These are phyloP conservation scores for Phytophthora tentaculata DNA, from an alignment of 352 stramenopile species.

Conservation along the genomic window DNA sequence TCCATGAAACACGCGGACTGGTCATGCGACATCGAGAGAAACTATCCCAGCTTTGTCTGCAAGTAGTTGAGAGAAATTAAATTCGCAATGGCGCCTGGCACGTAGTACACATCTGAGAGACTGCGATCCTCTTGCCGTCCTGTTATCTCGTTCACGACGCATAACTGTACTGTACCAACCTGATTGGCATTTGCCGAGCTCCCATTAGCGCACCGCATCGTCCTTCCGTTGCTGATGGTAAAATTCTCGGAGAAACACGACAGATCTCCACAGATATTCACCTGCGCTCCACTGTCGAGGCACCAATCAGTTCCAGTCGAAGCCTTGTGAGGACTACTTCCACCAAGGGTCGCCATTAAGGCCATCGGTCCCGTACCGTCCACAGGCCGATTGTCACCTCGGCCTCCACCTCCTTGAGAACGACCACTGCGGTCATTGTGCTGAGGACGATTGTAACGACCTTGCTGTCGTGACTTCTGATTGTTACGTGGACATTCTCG, in stretches of 20 bases:
- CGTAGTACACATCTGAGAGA: conserved; percentile 11
- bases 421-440: not conserved
- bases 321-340: not conserved
- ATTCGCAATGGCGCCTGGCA: conserved; percentile 4
- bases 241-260: not conserved
- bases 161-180: not conserved
- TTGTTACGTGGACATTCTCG: not conserved
- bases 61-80: not conserved
- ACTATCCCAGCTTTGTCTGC: too few species aligned
- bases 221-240: not conserved
- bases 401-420: not conserved
- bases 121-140: not conserved
- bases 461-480: not conserved
- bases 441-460: not conserved
- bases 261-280: not conserved
- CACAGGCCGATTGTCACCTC: not conserved
- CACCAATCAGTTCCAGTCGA: not conserved
- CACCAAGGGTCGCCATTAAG: not conserved
- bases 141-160: not conserved
- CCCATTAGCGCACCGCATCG: not conserved
- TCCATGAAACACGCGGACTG: too few species aligned
- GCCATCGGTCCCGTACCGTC: not conserved
- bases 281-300: not conserved
- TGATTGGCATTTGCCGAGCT: conserved; percentile 5
- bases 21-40: too few species aligned